These are phyloP conservation scores for Magnaporthiopsis rhizophila DNA, from an alignment of 2,329 filamentous ascomycete species.

Conservation along the genomic window DNA sequence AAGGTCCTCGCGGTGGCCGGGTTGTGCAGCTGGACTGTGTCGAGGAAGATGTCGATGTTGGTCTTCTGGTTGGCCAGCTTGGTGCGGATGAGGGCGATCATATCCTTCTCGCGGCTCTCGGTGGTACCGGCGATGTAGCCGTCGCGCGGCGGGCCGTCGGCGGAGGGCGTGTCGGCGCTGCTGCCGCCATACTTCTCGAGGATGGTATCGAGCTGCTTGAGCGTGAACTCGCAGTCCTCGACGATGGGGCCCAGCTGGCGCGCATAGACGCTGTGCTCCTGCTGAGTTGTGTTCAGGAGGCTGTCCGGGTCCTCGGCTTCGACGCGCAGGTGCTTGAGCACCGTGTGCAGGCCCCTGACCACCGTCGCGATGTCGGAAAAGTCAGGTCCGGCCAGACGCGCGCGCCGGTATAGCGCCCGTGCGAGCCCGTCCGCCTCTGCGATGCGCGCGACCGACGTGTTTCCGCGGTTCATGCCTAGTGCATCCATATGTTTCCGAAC, in stretches of 20 bases:
- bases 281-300: constrained; percentile 34
- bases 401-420: constrained; percentile 45
- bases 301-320: constrained; percentile 51
- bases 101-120: constrained; percentile 28
- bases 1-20: constrained; percentile 26
- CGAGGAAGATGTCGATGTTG: constrained; percentile 47
- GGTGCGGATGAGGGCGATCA: constrained; percentile 32
- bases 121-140: constrained; percentile 16
- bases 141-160: constrained; percentile 13
- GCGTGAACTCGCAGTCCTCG: constrained; percentile 45
- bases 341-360: constrained; percentile 45
- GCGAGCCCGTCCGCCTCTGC: constrained; percentile 49
- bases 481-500: neutral
- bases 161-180: constrained; percentile 4
- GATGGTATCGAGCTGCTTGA: constrained; percentile 46
- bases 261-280: constrained; percentile 31
- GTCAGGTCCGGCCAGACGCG: constrained; percentile 38
- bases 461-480: constrained; percentile 12
- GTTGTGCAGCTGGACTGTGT: constrained; percentile 47
- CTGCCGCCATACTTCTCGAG: constrained; percentile 36
- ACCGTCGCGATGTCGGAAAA: constrained; percentile 41
- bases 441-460: constrained; percentile 34
- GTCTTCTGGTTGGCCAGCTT: constrained; percentile 49
- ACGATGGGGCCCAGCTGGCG: constrained; percentile 44
- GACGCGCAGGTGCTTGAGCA: constrained; percentile 48